These are phyloP conservation scores for Kingdonia uniflora DNA, from an alignment of 164 flowering plant genomes.

Conservation along the genomic window DNA sequence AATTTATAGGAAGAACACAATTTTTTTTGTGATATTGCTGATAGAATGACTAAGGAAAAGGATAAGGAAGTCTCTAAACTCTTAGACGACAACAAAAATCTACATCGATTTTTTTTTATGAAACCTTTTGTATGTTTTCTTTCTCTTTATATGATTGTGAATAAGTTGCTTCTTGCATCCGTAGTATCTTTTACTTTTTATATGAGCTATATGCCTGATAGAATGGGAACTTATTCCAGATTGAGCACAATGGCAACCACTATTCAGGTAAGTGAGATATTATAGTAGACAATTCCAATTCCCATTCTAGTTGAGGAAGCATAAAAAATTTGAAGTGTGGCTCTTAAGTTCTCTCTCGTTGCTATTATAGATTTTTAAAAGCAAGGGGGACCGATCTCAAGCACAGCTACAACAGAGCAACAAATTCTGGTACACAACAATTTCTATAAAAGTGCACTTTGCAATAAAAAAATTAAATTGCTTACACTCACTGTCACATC, in stretches of 20 bases:
- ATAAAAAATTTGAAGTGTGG: neutral
- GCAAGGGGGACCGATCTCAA: constrained; percentile 40
- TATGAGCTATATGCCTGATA: constrained; percentile 4
- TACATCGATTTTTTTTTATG: constrained; percentile 45
- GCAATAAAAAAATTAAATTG: no score
- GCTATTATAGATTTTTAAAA: constrained; percentile 34
- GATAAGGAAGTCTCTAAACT: constrained; percentile 79
- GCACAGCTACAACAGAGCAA: constrained; percentile 65
- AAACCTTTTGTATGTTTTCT: constrained; percentile 32
- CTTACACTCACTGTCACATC: no score
- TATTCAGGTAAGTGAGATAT: constrained; percentile 29
- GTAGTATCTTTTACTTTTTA: neutral
- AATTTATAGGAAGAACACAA: constrained; percentile 75
- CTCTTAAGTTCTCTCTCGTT: constrained; percentile 2
- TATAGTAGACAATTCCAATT: neutral
- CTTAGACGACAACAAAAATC: constrained; percentile 56
- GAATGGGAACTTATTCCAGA: constrained; percentile 30
- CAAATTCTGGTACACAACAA: constrained; percentile 65
- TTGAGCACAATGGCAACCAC: constrained; percentile 27
- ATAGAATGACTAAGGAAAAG: constrained; percentile 86
- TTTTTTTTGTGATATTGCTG: constrained; percentile 89
- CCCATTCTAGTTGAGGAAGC: constrained; percentile 1
- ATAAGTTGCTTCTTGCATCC: constrained; percentile 1
- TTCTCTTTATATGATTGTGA: constrained; percentile 1
- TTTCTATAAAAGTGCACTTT: no score